Base-by-base conservation (phyloP, 148 eudicot species). In the Rheum nobile region DNA sequence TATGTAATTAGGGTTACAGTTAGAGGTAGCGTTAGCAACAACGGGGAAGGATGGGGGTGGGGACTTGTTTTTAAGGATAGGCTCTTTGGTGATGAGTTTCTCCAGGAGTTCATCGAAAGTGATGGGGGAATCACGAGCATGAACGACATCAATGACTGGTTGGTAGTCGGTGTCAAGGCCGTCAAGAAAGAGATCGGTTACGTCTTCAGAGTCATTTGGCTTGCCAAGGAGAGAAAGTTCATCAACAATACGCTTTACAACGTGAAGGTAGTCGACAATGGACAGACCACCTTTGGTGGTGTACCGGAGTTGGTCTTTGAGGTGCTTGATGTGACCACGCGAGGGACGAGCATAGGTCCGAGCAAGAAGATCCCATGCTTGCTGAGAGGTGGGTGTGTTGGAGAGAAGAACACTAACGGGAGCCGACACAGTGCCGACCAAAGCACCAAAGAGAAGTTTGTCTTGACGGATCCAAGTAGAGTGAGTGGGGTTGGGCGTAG, bases 111-210 rank as follows among this genome's bases (percentile, higher is more conserved):
- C 73, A 17, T 4, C 14, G 11, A 67, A 69, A 5, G 67, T 8
- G 6, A 76, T 76, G 6, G 74, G 68, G 0, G 11, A 13, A 16
- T 76, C 79, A 0, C 74, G 31, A 0, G 79, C 74, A 38, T 72
- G 26, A 2, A 76, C 54, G 1, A 16, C 59, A 44, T 75, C 78
- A 44, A 68, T 67, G 2, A 75, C 72, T 1, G 46, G 4, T 7
- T 47, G 31, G 65, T 67, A 75, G 0, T 19, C 32, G 6, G 37
- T 16, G 21, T 19, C 42, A 8, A 75, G 41, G 6, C 41, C 41
- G 0, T 38, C 41, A 5, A 38, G 41, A 5, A 38, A 6, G 8
- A 8, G 41, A 38, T 38, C 10, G 6, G 41, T 38, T 6, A 38
- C 10, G 8, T 38, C 41, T 6, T 38, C 41, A 6, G 6, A 10